Conservation (phyloP, 306 rosid genomes). For the Vicia sativa region DNA sequence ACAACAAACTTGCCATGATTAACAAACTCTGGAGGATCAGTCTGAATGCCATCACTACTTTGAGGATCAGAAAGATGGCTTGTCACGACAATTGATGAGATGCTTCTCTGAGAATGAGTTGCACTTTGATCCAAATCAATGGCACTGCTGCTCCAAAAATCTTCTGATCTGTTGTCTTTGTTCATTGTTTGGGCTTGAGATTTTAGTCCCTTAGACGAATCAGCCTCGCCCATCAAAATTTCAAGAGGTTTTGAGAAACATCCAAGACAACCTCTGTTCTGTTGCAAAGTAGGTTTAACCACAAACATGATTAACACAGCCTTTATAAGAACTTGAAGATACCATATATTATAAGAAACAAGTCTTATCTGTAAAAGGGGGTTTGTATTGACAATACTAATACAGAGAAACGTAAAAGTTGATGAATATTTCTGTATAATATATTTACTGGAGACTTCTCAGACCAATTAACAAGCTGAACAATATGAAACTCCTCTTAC, state of each 20-base stretch:
- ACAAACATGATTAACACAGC: slow-evolving; percentile 58
- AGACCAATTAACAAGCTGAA: too few relatives aligned
- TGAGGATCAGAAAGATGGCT: slow-evolving; percentile 50
- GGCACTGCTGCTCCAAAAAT: slow-evolving; percentile 72
- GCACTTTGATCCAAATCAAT: slow-evolving; percentile 61
- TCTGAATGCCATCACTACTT: slow-evolving; percentile 50
- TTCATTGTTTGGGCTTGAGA: slow-evolving; percentile 48
- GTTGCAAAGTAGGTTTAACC: slow-evolving; percentile 71
- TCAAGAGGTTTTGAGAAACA: slow-evolving; percentile 51
- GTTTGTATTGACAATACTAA: not conserved
- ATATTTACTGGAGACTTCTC: too few relatives aligned
- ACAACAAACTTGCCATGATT: slow-evolving; percentile 69
- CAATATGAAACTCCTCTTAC: not conserved
- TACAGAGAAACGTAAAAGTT: not conserved
- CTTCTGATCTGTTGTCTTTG: slow-evolving; percentile 61
- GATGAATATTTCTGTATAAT: not conserved
- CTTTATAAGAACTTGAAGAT: too few relatives aligned
- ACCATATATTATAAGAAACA: too few relatives aligned
- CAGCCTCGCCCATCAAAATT: slow-evolving; percentile 52
- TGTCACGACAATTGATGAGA: slow-evolving; percentile 46
- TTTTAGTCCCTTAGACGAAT: slow-evolving; percentile 49
- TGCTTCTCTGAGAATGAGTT: slow-evolving; percentile 58
- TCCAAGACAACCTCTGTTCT: slow-evolving; percentile 94
- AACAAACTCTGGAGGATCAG: slow-evolving; percentile 63
- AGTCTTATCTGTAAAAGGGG: not conserved